These are phyloP conservation scores for Beverwykella pulmonaria DNA, from an alignment of 495 filamentous ascomycete genomes.

Conservation along the genomic window DNA sequence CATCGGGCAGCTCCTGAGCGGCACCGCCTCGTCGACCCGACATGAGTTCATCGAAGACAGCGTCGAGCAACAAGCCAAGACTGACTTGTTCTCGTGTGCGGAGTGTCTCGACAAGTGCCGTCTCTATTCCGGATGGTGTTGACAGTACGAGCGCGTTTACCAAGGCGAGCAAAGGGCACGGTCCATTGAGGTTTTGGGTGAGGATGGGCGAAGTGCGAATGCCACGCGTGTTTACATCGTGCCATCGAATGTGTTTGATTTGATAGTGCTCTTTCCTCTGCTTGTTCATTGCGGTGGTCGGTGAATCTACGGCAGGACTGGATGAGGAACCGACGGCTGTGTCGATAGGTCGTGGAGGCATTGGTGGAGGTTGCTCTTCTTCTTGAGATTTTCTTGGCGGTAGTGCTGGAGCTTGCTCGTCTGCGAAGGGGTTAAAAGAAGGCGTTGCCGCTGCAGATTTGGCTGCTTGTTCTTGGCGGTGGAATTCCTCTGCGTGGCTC, in stretches of 20 bases:
- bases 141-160: conserved; percentile 89
- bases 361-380: conserved; percentile 30
- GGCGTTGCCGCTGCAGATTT: conserved; percentile 12
- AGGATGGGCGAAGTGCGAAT: conserved; percentile 73
- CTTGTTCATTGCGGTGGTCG: conserved; percentile 42
- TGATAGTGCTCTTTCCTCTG: conserved; percentile 67
- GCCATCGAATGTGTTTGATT: conserved; percentile 71
- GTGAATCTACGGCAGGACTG: conserved; percentile 33
- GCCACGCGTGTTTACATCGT: conserved; percentile 52
- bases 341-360: conserved; percentile 36
- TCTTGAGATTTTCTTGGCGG: conserved; percentile 31
- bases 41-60: conserved; percentile 88
- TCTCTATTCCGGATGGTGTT: conserved; percentile 63
- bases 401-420: conserved; percentile 28
- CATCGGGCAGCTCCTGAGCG: conserved; percentile 71
- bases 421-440: conserved; percentile 4
- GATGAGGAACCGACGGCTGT: conserved; percentile 10
- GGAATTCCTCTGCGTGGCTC: conserved; percentile 38
- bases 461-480: conserved; percentile 29
- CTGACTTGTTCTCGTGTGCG: conserved; percentile 83
- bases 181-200: conserved; percentile 90
- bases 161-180: conserved; percentile 88
- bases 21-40: conserved; percentile 59
- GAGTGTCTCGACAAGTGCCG: conserved; percentile 75
- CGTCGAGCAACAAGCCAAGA: conserved; percentile 79